Evolutionary conservation across 2,329 filamentous ascomycete genomes (phyloP).

Genomic region (Penicillium sp.): DNA sequence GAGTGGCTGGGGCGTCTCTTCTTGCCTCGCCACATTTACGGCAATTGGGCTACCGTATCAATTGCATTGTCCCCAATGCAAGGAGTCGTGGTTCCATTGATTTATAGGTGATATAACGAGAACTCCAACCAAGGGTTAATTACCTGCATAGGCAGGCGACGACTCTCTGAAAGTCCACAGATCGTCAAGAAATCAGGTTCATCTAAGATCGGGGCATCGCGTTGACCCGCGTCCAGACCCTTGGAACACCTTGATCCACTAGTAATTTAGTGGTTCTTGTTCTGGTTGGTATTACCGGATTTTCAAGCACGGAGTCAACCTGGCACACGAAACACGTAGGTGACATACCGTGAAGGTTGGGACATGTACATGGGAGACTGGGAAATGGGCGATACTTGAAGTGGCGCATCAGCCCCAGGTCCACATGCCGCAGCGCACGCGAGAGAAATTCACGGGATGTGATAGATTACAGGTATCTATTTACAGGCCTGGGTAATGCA

Average conservation of each 20-base stretch:
- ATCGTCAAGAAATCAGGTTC: background rate
- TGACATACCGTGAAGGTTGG: background rate
- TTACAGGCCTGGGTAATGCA: background rate
- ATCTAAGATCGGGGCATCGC: slow-evolving; percentile 4
- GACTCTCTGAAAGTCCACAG: background rate
- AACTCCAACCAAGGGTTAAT: background rate
- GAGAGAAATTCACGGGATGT: slow-evolving; percentile 4
- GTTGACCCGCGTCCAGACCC: slow-evolving; percentile 17
- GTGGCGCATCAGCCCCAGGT: slow-evolving; percentile 23
- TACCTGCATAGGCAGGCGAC: background rate
- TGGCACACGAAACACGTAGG: background rate
- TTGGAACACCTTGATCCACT: slow-evolving; percentile 5
- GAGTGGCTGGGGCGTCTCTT: background rate
- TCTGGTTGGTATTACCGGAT: background rate
- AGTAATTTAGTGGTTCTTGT: background rate
- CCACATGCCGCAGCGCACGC: slow-evolving; percentile 17
- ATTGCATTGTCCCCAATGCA: background rate
- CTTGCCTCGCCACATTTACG: background rate
- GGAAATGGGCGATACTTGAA: slow-evolving; percentile 4
- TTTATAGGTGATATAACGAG: background rate
- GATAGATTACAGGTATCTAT: background rate
- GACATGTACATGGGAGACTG: background rate
- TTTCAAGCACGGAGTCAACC: background rate
- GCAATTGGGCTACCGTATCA: background rate
- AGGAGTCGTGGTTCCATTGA: background rate